Evolutionary conservation across 2,329 filamentous ascomycete species (phyloP).

Genomic region (Aspergillus ibericus): DNA sequence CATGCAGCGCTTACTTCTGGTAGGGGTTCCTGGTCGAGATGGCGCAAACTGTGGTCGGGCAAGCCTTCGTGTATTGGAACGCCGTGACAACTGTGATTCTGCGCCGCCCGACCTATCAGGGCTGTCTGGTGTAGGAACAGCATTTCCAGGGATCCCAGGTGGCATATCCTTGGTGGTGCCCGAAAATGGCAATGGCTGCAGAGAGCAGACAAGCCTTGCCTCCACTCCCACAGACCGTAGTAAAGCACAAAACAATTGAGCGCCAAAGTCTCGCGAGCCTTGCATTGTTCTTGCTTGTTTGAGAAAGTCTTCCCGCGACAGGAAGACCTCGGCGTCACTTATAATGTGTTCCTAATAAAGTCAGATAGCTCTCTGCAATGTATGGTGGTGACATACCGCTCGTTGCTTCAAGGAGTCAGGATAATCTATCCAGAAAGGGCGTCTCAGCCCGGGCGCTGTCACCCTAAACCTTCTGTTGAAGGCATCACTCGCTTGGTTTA

Average conservation of each 20-base stretch:
- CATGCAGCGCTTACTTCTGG: conserved; percentile 19
- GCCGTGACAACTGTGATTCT: conserved; percentile 13
- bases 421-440: conserved; percentile 74
- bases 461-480: conserved; percentile 72
- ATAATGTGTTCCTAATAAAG: conserved; percentile 54
- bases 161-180: conserved; percentile 47
- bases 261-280: conserved; percentile 86
- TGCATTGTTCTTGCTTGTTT: conserved; percentile 66
- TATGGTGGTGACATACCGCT: conserved; percentile 24
- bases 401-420: conserved; percentile 61
- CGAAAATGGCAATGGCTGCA: conserved; percentile 76
- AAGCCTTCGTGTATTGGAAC: conserved; percentile 31
- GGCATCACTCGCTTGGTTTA: conserved; percentile 66
- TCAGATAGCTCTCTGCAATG: conserved; percentile 4
- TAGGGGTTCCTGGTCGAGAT: conserved; percentile 18
- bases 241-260: conserved; percentile 86
- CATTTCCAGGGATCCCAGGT: conserved; percentile 39
- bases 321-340: conserved; percentile 64
- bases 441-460: conserved; percentile 67
- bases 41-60: conserved; percentile 38
- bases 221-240: conserved; percentile 80
- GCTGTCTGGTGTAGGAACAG: conserved; percentile 39
- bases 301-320: conserved; percentile 72
- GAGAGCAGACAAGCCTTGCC: conserved; percentile 80
- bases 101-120: conserved; percentile 33